Evolutionary conservation across 2,329 filamentous ascomycete genomes (phyloP), one percentile per base, ranked within the genome.

Genomic region (Pseudogymnoascus sp.): DNA sequence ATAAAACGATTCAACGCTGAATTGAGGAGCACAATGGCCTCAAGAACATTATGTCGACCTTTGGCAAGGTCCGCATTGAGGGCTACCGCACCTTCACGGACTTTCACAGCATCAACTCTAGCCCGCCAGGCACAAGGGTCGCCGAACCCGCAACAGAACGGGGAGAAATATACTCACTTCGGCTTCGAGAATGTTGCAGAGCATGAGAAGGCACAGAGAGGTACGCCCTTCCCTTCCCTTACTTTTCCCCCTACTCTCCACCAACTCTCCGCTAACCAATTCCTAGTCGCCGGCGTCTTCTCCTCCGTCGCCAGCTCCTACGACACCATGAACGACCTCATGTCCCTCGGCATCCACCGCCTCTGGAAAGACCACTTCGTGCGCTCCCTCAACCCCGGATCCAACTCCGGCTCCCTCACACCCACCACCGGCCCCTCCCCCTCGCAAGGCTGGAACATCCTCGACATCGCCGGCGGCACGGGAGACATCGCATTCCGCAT

Each of bases 291-390:
- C 65, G 86, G 85, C 43, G 95, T 99, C 64, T 99, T 99, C 79
- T 93, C 91, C 76, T 97, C 89, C 68, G 95, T 99, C 31, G 43
- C 61, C 11, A 34, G 69, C 49, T 72, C 89, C 16, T 99, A 99
- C 78, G 95, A 99, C 77, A 89, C 88, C 66, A 99, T 99, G 95
- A 99, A 99, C 79, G 95, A 99, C 76, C 84, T 97, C 69, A 99
- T 99, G 95, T 97, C 95, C 6, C 85, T 99, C 59, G 95, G 95
- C 63, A 93, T 96, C 78, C 95, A 99, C 76, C 89, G 95, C 46
- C 80, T 99, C 38, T 99, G 95, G 95, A 99, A 88, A 80, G 93
- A 97, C 77, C 88, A 96, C 78, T 99, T 97, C 76, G 93, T 99
- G 53, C 88, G 90, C 68, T 88, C 88, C 36, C 84, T 99, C 34